A percentile compares a stretch with the other conserved stretches of the same genome.
Conservation (phyloP, 2,329 filamentous ascomycete species). For the Hortaea werneckii region DNA sequence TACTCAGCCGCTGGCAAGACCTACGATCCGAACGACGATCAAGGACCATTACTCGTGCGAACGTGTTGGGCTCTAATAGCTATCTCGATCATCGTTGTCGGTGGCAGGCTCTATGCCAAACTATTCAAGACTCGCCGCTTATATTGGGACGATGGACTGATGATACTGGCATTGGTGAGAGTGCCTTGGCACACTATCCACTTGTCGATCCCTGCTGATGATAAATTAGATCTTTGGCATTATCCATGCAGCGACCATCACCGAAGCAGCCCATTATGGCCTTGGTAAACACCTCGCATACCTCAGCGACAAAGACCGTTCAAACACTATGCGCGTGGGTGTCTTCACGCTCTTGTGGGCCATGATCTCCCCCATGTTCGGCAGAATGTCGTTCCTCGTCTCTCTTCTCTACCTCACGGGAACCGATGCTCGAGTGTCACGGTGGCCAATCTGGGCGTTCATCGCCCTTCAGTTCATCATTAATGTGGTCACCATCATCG, state of each 20-base stretch:
- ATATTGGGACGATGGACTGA: slow-evolving; percentile 20
- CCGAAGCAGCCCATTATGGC: slow-evolving; percentile 11
- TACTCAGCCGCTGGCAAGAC: too few relatives aligned
- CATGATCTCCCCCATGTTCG: slow-evolving; percentile 18
- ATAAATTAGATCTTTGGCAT: slow-evolving; percentile 12
- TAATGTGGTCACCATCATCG: slow-evolving; percentile 14
- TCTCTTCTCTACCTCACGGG: slow-evolving; percentile 19
- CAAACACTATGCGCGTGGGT: slow-evolving; percentile 13
- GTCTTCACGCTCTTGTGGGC: slow-evolving; percentile 14
- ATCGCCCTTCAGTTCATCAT: slow-evolving; percentile 18
- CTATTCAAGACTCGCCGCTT: slow-evolving; percentile 13
- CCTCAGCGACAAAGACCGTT: slow-evolving; percentile 9
- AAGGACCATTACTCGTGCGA: not conserved
- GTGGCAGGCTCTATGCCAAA: slow-evolving; percentile 15
- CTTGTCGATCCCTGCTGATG: not conserved
- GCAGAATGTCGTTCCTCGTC: slow-evolving; percentile 19
- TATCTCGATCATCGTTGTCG: slow-evolving; percentile 16
- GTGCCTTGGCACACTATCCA: too few relatives aligned
- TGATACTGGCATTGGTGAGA: slow-evolving; percentile 14
- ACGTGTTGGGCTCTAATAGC: slow-evolving; percentile 13
- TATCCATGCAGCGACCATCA: slow-evolving; percentile 15
- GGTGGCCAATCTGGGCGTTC: slow-evolving; percentile 19
- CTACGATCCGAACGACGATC: not conserved
- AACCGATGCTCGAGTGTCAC: slow-evolving; percentile 15
- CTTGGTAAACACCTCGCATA: slow-evolving; percentile 19